Percentiles rank a stretch among this genome's conserved stretches.
Evolutionary conservation across 352 stramenopile species (phyloP).

Genomic region (Phytophthora pseudosyringae): DNA sequence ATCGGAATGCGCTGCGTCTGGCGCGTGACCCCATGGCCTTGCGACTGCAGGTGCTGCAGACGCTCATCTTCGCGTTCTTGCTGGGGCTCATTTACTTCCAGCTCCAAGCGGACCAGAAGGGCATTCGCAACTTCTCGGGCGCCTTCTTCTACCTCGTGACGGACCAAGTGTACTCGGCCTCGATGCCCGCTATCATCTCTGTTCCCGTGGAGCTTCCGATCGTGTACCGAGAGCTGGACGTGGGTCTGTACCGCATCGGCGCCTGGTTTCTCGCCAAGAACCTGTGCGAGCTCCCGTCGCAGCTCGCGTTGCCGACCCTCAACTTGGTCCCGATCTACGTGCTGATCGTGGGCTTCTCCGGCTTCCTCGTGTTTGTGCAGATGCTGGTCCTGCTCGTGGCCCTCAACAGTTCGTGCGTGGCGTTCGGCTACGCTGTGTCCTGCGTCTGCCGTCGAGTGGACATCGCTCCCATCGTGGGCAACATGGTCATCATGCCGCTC

Average conservation of each 20-base stretch:
- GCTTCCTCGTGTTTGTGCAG: slow-evolving; percentile 32
- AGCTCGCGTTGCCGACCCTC: slow-evolving; percentile 41
- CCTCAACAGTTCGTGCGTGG: slow-evolving; percentile 45
- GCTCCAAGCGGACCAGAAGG: slow-evolving; percentile 42
- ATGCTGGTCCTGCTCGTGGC: slow-evolving; percentile 39
- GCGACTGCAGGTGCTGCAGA: slow-evolving; percentile 35
- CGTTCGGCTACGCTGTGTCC: slow-evolving; percentile 51
- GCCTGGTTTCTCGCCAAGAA: slow-evolving; percentile 57
- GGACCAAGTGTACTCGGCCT: slow-evolving; percentile 44
- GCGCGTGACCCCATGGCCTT: slow-evolving; percentile 41
- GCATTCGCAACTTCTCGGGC: slow-evolving; percentile 47
- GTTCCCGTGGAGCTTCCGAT: slow-evolving; percentile 52
- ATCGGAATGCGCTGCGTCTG: slow-evolving; percentile 44
- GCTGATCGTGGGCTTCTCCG: slow-evolving; percentile 37
- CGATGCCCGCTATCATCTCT: slow-evolving; percentile 46
- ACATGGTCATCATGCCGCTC: slow-evolving; percentile 54
- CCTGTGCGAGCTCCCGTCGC: slow-evolving; percentile 41
- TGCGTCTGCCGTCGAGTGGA: slow-evolving; percentile 49
- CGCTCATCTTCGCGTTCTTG: slow-evolving; percentile 43
- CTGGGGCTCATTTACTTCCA: slow-evolving; percentile 56
- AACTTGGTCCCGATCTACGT: slow-evolving; percentile 45
- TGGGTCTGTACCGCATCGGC: slow-evolving; percentile 43
- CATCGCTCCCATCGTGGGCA: slow-evolving; percentile 50
- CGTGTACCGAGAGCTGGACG: slow-evolving; percentile 41
- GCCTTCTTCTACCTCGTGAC: slow-evolving; percentile 57